Evolutionary conservation across 1,284 basidiomycete genomes (phyloP), one percentile per base, ranked within the genome.

Genomic region (Puccinia coronata): DNA sequence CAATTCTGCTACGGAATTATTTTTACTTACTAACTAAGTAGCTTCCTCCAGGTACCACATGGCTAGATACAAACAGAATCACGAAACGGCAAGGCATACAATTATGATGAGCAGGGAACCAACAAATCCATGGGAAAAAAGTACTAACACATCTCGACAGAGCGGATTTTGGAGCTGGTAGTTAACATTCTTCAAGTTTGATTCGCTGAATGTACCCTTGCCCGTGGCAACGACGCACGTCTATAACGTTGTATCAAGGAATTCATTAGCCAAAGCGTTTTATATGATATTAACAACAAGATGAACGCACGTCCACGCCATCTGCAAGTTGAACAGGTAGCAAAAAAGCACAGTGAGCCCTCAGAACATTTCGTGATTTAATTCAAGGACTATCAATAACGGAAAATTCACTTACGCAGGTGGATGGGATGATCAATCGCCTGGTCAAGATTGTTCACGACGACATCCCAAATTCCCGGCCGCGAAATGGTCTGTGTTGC

Each of bases 401-500:
- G 59, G 11, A 63, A 20, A 8, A 63, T 39, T 23, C 28, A 74
- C 72, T 74, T 23, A 78, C 65, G 86, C 6, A 86, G 82, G 79
- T 86, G 86, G 82, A 84, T 86, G 0, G 87, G 87, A 81, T 87
- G 87, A 34, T 84, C 84, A 20, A 85, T 82, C n/a, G 82, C 82
- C 0, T 51, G 72, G 69, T 86, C 86, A 12, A 84, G 63, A 82
- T 87, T 87, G 84, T 87, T 87, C 82, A 88, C 83, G 65, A 85
- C 82, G n/a, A 85, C 74, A 55, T 85, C 84, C 16, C 83, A 82
- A 28, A 82, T 80, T 82, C 83, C 83, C 20, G 83, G 12, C 28
- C 83, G 80, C 34, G 84, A 83, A 9, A 82, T 79, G 1, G 82
- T 76, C 39, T 82, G 28, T 61, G 34, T 63, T 31, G 69, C 69